Conservation (phyloP, 2,329 filamentous ascomycete species). For the Pseudocercospora eumusae region DNA sequence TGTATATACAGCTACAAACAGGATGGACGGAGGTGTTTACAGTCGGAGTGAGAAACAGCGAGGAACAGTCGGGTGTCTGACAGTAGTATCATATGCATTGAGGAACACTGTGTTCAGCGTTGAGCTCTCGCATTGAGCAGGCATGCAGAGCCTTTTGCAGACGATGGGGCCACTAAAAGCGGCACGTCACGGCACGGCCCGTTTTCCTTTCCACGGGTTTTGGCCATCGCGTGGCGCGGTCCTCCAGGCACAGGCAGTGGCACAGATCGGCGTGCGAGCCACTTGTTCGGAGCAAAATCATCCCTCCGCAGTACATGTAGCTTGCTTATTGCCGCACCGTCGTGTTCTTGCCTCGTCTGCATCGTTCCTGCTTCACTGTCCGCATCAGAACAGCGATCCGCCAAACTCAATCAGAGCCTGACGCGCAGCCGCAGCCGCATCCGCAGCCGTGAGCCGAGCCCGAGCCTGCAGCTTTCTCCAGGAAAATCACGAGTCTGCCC, state of each 20-base stretch:
- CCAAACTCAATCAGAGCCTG: constrained; percentile 2
- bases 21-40: neutral
- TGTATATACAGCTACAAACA: neutral
- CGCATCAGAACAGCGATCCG: neutral
- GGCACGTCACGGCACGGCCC: no score
- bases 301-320: no score
- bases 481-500: constrained; percentile 6
- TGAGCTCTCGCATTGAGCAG: constrained; percentile 4
- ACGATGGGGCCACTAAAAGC: constrained; percentile 6
- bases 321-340: neutral
- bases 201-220: neutral
- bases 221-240: neutral
- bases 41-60: neutral
- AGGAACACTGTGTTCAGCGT: neutral
- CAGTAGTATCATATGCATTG: neutral
- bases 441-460: neutral
- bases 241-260: neutral
- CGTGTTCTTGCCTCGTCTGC: neutral
- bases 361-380: neutral
- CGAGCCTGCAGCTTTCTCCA: constrained; percentile 3
- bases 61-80: neutral
- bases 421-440: constrained; percentile 1
- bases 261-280: neutral
- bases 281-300: neutral
- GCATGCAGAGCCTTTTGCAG: constrained; percentile 4